Conservation (phyloP, 257 asterid species). For the Leptodermis oblonga region DNA sequence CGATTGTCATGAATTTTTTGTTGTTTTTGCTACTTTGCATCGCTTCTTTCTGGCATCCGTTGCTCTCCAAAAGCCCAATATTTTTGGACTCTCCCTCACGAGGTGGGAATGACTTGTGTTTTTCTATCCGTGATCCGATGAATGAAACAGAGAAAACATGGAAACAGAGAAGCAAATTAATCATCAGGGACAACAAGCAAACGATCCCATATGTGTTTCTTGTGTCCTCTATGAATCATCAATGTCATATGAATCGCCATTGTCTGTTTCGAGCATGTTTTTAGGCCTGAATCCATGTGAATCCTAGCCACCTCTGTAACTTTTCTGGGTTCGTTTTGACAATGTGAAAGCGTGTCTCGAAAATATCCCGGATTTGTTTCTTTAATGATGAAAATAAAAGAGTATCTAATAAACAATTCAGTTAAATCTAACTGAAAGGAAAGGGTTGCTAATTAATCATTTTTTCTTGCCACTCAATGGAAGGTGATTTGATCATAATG, state of each 20-base stretch:
- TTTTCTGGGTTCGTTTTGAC: too few species aligned
- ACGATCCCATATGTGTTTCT: not conserved
- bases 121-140: not conserved
- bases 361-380: too few species aligned
- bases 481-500: not conserved
- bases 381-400: conserved; percentile 5
- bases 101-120: conserved; percentile 1
- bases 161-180: not conserved
- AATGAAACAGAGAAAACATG: not conserved
- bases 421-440: not conserved
- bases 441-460: not conserved
- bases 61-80: too few species aligned
- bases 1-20: not conserved
- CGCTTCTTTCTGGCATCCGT: not conserved
- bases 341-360: too few species aligned
- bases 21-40: not conserved
- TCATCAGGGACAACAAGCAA: not conserved
- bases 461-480: not conserved
- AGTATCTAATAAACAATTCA: not conserved
- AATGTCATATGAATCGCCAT: not conserved
- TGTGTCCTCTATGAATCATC: not conserved
- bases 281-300: not conserved
- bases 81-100: not conserved
- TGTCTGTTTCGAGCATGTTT: not conserved
- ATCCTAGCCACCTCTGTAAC: too few species aligned